Conservation (phyloP, 1,284 basidiomycete species). For the Ustanciosporium gigantosporum region DNA sequence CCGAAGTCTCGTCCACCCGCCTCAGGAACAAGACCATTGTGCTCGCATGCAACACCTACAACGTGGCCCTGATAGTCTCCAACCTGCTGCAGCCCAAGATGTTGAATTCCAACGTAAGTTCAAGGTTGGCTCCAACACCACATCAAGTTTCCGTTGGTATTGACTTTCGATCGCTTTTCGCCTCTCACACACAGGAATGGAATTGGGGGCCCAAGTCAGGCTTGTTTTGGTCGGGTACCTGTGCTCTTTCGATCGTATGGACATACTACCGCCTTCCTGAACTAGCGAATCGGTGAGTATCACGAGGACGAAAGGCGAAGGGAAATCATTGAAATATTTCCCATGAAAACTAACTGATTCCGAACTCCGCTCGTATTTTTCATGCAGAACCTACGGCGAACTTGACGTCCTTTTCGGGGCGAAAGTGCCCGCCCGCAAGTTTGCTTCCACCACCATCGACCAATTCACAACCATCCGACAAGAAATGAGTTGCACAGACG, state of each 20-base stretch:
- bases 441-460: constrained; percentile 56
- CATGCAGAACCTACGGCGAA: constrained; percentile 62
- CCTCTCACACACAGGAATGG: constrained; percentile 55
- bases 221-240: constrained; percentile 62
- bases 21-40: constrained; percentile 66
- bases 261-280: constrained; percentile 61
- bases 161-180: no score
- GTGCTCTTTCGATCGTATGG: constrained; percentile 62
- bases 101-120: constrained; percentile 59
- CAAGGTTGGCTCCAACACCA: neutral
- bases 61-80: constrained; percentile 55
- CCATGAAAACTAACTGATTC: neutral
- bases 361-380: neutral
- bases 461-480: constrained; percentile 35
- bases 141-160: no score
- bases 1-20: constrained; percentile 64
- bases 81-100: constrained; percentile 64
- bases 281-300: constrained; percentile 50
- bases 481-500: constrained; percentile 6
- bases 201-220: constrained; percentile 62
- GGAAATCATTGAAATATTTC: neutral
- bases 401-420: constrained; percentile 62
- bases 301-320: neutral
- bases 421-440: constrained; percentile 59
- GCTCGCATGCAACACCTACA: constrained; percentile 64